Evolutionary conservation across 2,329 filamentous ascomycete genomes (phyloP).

Genomic region (Pleoardoris graminearum): DNA sequence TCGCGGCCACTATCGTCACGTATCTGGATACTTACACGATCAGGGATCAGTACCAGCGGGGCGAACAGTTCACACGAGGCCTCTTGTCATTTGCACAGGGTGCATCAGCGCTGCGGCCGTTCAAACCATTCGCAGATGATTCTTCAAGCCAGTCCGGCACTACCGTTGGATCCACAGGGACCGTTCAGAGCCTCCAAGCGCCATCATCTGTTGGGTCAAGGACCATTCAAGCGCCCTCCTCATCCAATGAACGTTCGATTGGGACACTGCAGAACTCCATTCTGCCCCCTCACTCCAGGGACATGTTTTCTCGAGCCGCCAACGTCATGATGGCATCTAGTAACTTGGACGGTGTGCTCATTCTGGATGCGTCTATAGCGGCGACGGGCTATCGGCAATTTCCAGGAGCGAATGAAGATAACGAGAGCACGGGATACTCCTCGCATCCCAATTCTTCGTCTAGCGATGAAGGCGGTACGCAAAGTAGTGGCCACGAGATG

Average conservation of each 20-base stretch:
- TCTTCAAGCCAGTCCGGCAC: background rate
- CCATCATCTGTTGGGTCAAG: constrained; percentile 1
- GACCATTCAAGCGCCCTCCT: background rate
- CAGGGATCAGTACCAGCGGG: constrained; percentile 28
- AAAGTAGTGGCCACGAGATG: background rate
- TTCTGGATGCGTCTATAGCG: constrained; percentile 40
- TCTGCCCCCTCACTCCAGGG: constrained; percentile 31
- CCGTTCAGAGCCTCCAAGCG: background rate
- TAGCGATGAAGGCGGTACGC: constrained; percentile 19
- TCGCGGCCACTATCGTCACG: constrained; percentile 29
- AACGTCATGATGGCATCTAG: constrained; percentile 38
- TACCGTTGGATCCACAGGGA: background rate
- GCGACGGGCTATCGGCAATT: constrained; percentile 20
- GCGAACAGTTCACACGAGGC: constrained; percentile 37
- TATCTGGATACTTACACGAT: constrained; percentile 34
- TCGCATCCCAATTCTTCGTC: constrained; percentile 5
- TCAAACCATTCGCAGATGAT: constrained; percentile 11
- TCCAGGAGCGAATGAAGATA: constrained; percentile 4
- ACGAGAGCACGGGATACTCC: constrained; percentile 10
- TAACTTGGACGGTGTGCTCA: constrained; percentile 39
- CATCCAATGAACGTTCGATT: background rate
- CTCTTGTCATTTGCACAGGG: constrained; percentile 39
- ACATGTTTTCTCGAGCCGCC: constrained; percentile 41
- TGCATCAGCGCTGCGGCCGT: constrained; percentile 24
- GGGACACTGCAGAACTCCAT: constrained; percentile 32